Evolutionary conservation across 768 basidiomycete species (phyloP).

Genomic region (Boletus sensibilis): DNA sequence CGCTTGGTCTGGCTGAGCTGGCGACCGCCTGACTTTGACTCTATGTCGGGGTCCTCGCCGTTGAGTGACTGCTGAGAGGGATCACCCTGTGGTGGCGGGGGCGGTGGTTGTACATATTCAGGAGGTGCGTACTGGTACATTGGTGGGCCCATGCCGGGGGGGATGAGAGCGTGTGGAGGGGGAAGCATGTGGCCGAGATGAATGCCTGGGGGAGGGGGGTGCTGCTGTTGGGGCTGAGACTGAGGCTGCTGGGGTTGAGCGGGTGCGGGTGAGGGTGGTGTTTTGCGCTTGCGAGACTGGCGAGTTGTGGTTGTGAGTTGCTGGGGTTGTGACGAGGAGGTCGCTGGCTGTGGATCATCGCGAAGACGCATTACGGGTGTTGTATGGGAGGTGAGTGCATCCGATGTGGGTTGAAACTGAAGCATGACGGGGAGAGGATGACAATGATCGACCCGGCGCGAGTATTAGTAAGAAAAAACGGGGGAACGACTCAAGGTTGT

Average conservation of each 20-base stretch:
- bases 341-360: constrained; percentile 44
- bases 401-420: constrained; percentile 23
- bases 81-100: constrained; percentile 22
- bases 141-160: constrained; percentile 30
- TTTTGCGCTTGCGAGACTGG: constrained; percentile 62
- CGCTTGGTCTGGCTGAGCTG: constrained; percentile 78
- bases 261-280: constrained; percentile 47
- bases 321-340: constrained; percentile 18
- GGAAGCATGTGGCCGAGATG: constrained; percentile 55
- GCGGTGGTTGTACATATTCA: constrained; percentile 30
- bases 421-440: constrained; percentile 27
- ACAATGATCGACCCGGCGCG: constrained; percentile 33
- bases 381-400: constrained; percentile 16
- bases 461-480: constrained; percentile 39
- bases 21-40: constrained; percentile 39
- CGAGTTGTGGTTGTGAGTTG: constrained; percentile 14
- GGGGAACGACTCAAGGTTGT: constrained; percentile 9
- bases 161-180: constrained; percentile 54
- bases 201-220: constrained; percentile 32
- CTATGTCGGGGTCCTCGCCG: constrained; percentile 13
- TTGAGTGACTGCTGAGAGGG: constrained; percentile 30
- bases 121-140: constrained; percentile 38
- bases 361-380: constrained; percentile 55
- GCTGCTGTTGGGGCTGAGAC: constrained; percentile 29
- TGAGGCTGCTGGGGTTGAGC: constrained; percentile 19